Base-by-base conservation (phyloP, 345 rosid genomes). In the Lepidium didymum region DNA sequence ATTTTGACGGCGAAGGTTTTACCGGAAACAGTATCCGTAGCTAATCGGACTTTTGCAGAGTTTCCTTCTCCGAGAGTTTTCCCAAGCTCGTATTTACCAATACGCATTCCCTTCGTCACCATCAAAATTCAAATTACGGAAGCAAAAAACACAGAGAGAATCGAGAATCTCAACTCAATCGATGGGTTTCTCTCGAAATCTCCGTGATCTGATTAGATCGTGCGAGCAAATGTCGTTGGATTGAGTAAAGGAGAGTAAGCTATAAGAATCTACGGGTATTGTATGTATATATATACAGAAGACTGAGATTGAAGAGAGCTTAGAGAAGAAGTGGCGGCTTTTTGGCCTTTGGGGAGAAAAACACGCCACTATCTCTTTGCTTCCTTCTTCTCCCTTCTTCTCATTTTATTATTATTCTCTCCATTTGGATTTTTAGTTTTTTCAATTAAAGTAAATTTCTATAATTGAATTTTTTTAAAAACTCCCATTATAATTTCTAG, bases 61-160 rank as follows among this genome's bases (percentile, higher is more conserved):
- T 87, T 90, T 0, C 97, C 98, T 69, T 90, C 92, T 0, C 98
- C 98, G 1, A 93, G 87, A 10, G 96, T 93, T 60, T 80, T 81
- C 14, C 96, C 94, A 19, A 93, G 79, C 76, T 90, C 88, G 84
- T 93, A 93, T 73, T 88, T 90, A 3, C 96, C 96, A 36, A 93
- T 49, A 56, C 74, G 85, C 86, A 83, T 83, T 81, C 83, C 89
- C 82, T 69, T 74, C 16, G 38, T 51, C 69, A 69, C 79, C 82
- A 79, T 75, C 35, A 70, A 67, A 58, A 45, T 45, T 31, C 11
- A 49, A 41, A 44, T 31, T 61, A 13, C 16, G 6, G 41, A 5
- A 8, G 23, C 8, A 18, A 56, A 56, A 36, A 56, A 18, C 3
- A 25, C 14, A 60, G 51, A 37, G 62, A 60, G 3, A 29, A 44